Percentiles rank a stretch among this genome's conserved stretches.
Conservation (phyloP, 2,329 filamentous ascomycete species). For the Fusarium sororula region DNA sequence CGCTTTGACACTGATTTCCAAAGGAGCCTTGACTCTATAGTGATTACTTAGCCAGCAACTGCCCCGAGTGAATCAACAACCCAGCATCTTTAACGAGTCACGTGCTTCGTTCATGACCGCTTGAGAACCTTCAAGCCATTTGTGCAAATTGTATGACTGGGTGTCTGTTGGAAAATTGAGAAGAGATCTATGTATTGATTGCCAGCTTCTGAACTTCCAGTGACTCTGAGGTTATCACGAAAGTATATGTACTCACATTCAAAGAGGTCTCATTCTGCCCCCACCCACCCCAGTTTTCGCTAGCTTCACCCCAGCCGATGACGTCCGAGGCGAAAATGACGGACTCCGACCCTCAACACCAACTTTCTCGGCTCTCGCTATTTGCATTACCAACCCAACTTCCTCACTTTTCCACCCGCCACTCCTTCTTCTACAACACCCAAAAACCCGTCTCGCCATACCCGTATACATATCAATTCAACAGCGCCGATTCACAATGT, state of each 20-base stretch:
- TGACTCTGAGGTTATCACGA: not conserved
- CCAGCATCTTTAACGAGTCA: not conserved
- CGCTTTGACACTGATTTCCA: too few species aligned
- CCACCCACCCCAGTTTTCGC: not conserved
- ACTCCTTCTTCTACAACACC: not conserved
- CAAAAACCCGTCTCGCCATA: accelerated
- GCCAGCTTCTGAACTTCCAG: not conserved
- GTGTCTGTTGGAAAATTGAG: not conserved
- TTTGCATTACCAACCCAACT: slow-evolving; percentile 14
- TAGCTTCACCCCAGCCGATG: slow-evolving; percentile 40
- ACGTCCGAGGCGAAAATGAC: slow-evolving; percentile 45
- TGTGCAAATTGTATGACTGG: not conserved
- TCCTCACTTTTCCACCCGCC: slow-evolving; percentile 6
- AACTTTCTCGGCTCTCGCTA: slow-evolving; percentile 32
- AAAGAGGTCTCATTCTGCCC: not conserved
- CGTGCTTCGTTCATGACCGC: not conserved
- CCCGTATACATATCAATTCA: not conserved
- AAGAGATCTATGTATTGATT: not conserved
- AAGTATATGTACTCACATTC: too few species aligned
- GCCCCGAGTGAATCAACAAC: not conserved
- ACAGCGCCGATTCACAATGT: slow-evolving; percentile 39
- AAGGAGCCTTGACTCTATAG: not conserved
- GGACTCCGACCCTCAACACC: slow-evolving; percentile 40
- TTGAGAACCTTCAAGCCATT: not conserved
- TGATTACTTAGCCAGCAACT: not conserved